A percentile compares a stretch with the other conserved stretches of the same genome.
Evolutionary conservation across 2,329 filamentous ascomycete genomes (phyloP).

Genomic region (Arthrobotrys conoides): DNA sequence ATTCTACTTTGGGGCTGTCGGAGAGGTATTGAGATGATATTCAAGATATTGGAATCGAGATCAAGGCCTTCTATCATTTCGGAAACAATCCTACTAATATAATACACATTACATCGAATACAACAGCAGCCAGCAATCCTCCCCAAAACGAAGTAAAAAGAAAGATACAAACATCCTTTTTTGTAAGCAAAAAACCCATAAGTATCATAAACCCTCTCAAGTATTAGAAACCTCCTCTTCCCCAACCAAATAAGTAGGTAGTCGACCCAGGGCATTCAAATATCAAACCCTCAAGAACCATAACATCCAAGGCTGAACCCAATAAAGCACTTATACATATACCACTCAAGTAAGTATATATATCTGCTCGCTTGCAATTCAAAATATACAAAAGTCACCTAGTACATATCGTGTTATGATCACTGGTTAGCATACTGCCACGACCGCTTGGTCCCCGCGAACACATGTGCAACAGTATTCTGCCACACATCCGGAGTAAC

Average conservation of each 20-base stretch:
- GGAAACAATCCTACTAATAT: background rate
- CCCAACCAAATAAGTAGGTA: no score
- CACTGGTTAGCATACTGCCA: constrained; percentile 61
- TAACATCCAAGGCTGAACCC: background rate
- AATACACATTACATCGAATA: constrained; percentile 13
- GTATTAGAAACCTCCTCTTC: background rate
- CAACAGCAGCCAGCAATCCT: background rate
- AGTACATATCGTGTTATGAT: background rate
- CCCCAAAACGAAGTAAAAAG: background rate
- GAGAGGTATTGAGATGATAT: background rate
- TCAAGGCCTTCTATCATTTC: constrained; percentile 1
- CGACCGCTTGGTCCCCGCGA: constrained; percentile 64
- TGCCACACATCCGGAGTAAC: constrained; percentile 54
- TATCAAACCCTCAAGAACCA: background rate
- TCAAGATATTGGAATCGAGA: background rate
- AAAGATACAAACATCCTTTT: background rate
- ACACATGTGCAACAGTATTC: constrained; percentile 63
- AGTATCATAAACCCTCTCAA: background rate
- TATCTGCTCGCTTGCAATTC: background rate
- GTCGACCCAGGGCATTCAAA: background rate
- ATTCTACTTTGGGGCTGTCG: background rate
- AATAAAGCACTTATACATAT: background rate
- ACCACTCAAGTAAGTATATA: background rate
- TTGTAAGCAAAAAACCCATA: background rate
- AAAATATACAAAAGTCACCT: background rate